These are phyloP conservation scores for Myxozyma vanderwaltii DNA, from an alignment of 805 yeast species.

Conservation along the genomic window DNA sequence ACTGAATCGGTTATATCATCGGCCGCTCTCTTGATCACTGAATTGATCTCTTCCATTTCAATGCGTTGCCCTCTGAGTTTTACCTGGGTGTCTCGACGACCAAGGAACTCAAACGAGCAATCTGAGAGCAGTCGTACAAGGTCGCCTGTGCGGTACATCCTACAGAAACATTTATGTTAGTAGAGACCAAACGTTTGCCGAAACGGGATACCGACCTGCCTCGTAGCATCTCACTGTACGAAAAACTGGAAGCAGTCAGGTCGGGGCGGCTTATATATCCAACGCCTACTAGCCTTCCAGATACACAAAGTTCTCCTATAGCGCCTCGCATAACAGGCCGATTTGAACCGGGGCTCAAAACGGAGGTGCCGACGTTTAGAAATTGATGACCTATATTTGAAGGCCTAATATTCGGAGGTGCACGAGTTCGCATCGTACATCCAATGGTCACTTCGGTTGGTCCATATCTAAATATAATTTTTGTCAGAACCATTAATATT, in stretches of 20 bases:
- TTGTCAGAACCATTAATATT: background rate
- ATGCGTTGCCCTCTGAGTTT: conserved; percentile 41
- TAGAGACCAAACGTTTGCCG: too few relatives aligned
- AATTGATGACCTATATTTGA: conserved; percentile 37
- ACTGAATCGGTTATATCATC: conserved; percentile 18
- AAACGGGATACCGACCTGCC: conserved; percentile 16
- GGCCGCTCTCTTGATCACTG: conserved; percentile 24
- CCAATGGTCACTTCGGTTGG: conserved; percentile 40
- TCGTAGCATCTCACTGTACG: conserved; percentile 2
- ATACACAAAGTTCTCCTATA: conserved; percentile 40
- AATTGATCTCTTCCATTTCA: conserved; percentile 41
- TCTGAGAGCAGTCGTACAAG: conserved; percentile 36
- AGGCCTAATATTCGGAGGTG: conserved; percentile 32
- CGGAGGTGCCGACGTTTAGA: conserved; percentile 35
- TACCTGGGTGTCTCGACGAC: conserved; percentile 40
- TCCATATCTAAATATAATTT: conserved; percentile 27
- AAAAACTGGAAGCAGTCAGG: conserved; percentile 33
- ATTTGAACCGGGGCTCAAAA: conserved; percentile 22
- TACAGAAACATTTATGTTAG: background rate
- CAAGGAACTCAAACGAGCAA: conserved; percentile 38
- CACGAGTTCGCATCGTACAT: conserved; percentile 33
- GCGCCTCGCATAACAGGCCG: conserved; percentile 36
- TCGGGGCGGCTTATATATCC: conserved; percentile 38
- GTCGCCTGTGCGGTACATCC: conserved; percentile 38
- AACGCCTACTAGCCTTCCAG: conserved; percentile 39